These are phyloP conservation scores for Cucumis sativus DNA, from an alignment of 306 rosid genomes.

Conservation along the genomic window Cucumber_9930_V3 NC_026657.2:6490501-6491000, in stretches of 20 bases:
- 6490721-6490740: conserved; percentile 89
- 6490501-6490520: background rate
- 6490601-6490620: background rate
- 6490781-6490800: conserved; percentile 39
- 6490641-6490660: conserved; percentile 19
- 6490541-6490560: background rate
- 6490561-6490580: background rate
- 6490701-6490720: conserved; percentile 67
- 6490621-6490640: background rate
- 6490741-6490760: conserved; percentile 76
- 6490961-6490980: conserved; percentile 26
- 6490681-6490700: conserved; percentile 75
- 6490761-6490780: conserved; percentile 86
- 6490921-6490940: too few species aligned
- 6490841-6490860: conserved; percentile 4
- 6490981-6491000: conserved; percentile 40
- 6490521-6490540: background rate
- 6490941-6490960: background rate
- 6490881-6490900: background rate
- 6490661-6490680: conserved; percentile 96
- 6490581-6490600: background rate
- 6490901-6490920: background rate
- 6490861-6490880: background rate
- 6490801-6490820: conserved; percentile 23
- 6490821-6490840: conserved; percentile 32